Evolutionary conservation across 2,329 filamentous ascomycete genomes (phyloP), one percentile per base, ranked within the genome.

Genomic region (Exophiala viscosa): DNA sequence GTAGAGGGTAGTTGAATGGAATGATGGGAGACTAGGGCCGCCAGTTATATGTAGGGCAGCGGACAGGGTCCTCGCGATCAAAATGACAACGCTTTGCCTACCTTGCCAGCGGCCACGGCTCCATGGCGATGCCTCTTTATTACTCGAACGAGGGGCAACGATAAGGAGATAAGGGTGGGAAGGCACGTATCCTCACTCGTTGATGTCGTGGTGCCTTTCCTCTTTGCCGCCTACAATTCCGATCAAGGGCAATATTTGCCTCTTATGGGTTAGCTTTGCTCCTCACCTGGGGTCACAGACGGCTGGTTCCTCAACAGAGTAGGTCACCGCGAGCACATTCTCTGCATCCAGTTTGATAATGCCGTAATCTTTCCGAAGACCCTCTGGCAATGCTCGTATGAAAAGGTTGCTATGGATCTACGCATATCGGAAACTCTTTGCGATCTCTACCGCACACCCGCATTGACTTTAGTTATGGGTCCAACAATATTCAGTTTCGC

Each of bases 141-240:
- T 28, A 23, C 32, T 47, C 15, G 7, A 48, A 14, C 23, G 23
- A 28, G 23, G 23, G 23, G 23, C 17, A 41, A 36, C 47, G 55
- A 57, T 57, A 57, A 57, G 36, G 31, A 45, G 52, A 52, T 49
- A 52, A 54, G 52, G 48, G 50, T 44, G 43, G 31, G 17, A 23
- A 23, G 11, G 18, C 18, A 17, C n/a, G 48, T 31, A 34, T 35
- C 50, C 46, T 45, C 35, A 54, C 35, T 55, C 47, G 51, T 44
- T 34, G 10, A 41, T n/a, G 18, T 58, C 55, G 55, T 50, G 55
- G 55, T 58, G 36, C 51, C 48, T 47, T 58, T 54, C 55, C 52
- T 55, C 55, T 45, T 58, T 48, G 33, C 41, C 45, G 45, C 44
- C 41, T 39, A 11, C 13, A 15, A 18, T 35, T 49, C 55, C 45